Conservation (phyloP, 768 basidiomycete species). For the Tephrocybe sp. region DNA sequence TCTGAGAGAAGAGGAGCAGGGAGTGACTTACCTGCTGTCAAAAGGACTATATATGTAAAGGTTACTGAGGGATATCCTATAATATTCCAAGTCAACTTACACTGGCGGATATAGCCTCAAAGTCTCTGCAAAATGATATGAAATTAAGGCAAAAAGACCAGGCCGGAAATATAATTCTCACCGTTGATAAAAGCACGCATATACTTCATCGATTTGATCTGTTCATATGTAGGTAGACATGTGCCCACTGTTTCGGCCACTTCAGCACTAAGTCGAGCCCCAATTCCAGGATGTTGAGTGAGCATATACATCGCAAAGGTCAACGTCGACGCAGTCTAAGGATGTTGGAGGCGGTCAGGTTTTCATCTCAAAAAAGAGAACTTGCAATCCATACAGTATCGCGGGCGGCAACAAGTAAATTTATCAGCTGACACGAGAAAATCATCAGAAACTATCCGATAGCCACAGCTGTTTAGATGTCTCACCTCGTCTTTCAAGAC, state of each 20-base stretch:
- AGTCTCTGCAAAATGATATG: conserved; percentile 34
- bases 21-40: conserved; percentile 25
- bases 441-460: neutral
- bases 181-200: conserved; percentile 56
- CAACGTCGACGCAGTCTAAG: conserved; percentile 45
- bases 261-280: conserved; percentile 46
- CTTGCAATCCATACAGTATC: conserved; percentile 32
- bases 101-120: conserved; percentile 52
- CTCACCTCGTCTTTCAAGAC: conserved; percentile 22
- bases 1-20: neutral
- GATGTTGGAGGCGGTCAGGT: neutral
- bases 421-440: conserved; percentile 21
- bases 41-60: conserved; percentile 28
- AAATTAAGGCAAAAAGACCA: neutral
- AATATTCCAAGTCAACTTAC: conserved; percentile 26
- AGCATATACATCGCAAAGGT: conserved; percentile 57
- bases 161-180: conserved; percentile 15
- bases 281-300: conserved; percentile 46
- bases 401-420: conserved; percentile 41
- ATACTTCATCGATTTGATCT: conserved; percentile 57
- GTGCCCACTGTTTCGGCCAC: conserved; percentile 44
- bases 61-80: neutral
- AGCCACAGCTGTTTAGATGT: too few relatives aligned
- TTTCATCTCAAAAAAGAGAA: neutral
- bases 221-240: conserved; percentile 48